A percentile compares a stretch with the other conserved stretches of the same genome.
These are phyloP conservation scores for Penicillium flavigenum DNA, from an alignment of 495 filamentous ascomycete species.

Conservation along the genomic window DNA sequence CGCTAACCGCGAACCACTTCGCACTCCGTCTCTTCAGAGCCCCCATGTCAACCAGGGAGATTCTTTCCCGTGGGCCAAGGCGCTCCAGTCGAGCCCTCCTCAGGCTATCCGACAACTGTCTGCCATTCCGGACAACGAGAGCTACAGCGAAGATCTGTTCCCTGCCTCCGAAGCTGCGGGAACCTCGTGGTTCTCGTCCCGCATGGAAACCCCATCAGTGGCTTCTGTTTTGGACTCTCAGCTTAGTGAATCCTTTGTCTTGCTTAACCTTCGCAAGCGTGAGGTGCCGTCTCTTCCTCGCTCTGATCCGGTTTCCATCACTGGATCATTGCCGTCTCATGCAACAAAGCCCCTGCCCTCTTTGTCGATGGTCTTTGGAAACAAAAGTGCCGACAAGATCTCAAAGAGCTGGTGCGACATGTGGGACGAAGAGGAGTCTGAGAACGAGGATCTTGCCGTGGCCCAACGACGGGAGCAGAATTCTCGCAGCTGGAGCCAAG, in stretches of 20 bases:
- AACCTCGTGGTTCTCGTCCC: conserved; percentile 70
- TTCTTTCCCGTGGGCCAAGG: conserved; percentile 95
- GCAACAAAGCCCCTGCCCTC: conserved; percentile 62
- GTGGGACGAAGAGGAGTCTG: conserved; percentile 85
- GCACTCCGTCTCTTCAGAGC: conserved; percentile 91
- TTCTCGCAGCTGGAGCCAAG: conserved; percentile 77
- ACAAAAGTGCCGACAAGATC: conserved; percentile 60
- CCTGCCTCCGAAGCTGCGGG: conserved; percentile 70
- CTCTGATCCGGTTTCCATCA: conserved; percentile 59
- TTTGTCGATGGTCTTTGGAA: conserved; percentile 76
- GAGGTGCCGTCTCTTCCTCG: conserved; percentile 40
- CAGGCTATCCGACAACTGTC: conserved; percentile 81
- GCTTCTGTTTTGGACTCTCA: conserved; percentile 76
- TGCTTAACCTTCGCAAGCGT: conserved; percentile 51
- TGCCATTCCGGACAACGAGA: conserved; percentile 74
- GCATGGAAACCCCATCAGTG: conserved; percentile 71
- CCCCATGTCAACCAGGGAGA: conserved; percentile 74
- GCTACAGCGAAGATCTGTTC: conserved; percentile 86
- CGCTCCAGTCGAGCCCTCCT: conserved; percentile 73
- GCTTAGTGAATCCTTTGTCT: conserved; percentile 67
- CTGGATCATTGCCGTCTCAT: conserved; percentile 75
- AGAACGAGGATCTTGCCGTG: conserved; percentile 55
- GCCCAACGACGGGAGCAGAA: conserved; percentile 69
- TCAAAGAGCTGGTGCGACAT: conserved; percentile 98
- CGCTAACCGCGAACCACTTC: conserved; percentile 90